Percentiles rank a stretch among this genome's conserved stretches.
Conservation (phyloP, 2,329 filamentous ascomycete genomes). For the Claviceps sp. region DNA sequence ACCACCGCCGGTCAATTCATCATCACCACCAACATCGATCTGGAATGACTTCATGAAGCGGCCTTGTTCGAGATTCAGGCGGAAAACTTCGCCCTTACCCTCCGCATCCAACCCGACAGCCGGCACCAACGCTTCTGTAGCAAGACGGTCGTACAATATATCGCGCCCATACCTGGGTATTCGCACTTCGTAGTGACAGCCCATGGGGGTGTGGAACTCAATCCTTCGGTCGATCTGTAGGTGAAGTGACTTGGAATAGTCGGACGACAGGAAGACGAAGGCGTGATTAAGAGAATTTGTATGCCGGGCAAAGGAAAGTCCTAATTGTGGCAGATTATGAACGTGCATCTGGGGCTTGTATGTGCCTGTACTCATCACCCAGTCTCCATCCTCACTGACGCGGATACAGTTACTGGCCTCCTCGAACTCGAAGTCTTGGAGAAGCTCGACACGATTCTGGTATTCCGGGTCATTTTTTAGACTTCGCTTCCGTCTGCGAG, state of each 20-base stretch:
- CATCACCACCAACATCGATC: slow-evolving; percentile 77
- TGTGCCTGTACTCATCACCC: slow-evolving; percentile 87
- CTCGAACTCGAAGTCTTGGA: slow-evolving; percentile 97
- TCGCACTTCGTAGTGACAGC: slow-evolving; percentile 78
- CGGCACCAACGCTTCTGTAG: slow-evolving; percentile 75
- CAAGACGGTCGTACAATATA: slow-evolving; percentile 67
- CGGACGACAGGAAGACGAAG: slow-evolving; percentile 74
- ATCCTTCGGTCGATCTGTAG: slow-evolving; percentile 82
- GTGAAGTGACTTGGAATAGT: slow-evolving; percentile 91
- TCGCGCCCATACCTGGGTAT: slow-evolving; percentile 89
- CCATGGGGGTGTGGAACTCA: slow-evolving; percentile 83
- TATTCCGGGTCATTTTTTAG: slow-evolving; percentile 89
- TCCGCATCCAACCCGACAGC: slow-evolving; percentile 77
- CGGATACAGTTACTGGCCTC: slow-evolving; percentile 85
- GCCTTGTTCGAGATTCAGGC: slow-evolving; percentile 81
- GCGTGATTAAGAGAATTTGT: slow-evolving; percentile 85
- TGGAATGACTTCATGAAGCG: slow-evolving; percentile 93
- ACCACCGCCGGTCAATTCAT: slow-evolving; percentile 54
- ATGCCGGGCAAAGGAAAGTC: slow-evolving; percentile 85
- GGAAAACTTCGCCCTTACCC: slow-evolving; percentile 81
- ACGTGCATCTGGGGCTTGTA: slow-evolving; percentile 64
- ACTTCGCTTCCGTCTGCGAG: slow-evolving; percentile 75
- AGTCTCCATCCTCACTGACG: slow-evolving; percentile 88
- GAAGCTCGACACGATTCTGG: slow-evolving; percentile 80
- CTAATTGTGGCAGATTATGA: slow-evolving; percentile 87